Evolutionary conservation across 768 basidiomycete species (phyloP).

Genomic region (Coprinopsis marcescibilis): DNA sequence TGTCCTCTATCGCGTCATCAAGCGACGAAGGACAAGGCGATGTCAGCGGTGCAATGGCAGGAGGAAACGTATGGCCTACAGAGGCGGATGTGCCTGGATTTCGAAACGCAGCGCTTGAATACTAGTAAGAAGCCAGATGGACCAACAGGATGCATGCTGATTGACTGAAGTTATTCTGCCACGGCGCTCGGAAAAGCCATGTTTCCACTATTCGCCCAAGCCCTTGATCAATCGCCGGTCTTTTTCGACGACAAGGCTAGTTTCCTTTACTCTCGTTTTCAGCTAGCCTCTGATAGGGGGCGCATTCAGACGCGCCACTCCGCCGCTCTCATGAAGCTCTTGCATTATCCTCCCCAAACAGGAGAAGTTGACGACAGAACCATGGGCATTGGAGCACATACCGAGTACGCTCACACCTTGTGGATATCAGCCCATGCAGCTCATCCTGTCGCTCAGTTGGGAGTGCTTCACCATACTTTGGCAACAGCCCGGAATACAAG

Average conservation of each 20-base stretch:
- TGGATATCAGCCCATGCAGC: background rate
- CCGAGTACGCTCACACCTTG: constrained; percentile 43
- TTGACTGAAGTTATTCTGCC: constrained; percentile 28
- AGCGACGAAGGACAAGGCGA: constrained; percentile 20
- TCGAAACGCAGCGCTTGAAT: constrained; percentile 49
- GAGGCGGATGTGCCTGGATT: constrained; percentile 47
- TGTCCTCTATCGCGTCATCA: constrained; percentile 16
- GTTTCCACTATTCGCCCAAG: constrained; percentile 83
- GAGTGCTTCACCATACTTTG: constrained; percentile 79
- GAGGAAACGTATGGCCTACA: constrained; percentile 75
- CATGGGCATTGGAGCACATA: constrained; percentile 82
- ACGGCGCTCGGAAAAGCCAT: constrained; percentile 49
- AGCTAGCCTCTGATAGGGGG: too few relatives aligned
- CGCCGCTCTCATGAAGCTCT: constrained; percentile 75
- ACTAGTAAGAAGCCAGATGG: constrained; percentile 48
- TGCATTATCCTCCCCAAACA: constrained; percentile 75
- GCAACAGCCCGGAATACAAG: constrained; percentile 69
- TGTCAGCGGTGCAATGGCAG: constrained; percentile 55
- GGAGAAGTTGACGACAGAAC: constrained; percentile 56
- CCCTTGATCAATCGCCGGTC: constrained; percentile 63
- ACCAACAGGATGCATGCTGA: background rate
- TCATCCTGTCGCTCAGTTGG: constrained; percentile 26
- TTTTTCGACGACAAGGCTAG: constrained; percentile 79
- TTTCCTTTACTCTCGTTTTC: background rate
- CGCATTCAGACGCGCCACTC: constrained; percentile 73